Evolutionary conservation across 2,329 filamentous ascomycete species (phyloP), one percentile per base, ranked within the genome.

Genomic region (Trichoderma harzianum): DNA sequence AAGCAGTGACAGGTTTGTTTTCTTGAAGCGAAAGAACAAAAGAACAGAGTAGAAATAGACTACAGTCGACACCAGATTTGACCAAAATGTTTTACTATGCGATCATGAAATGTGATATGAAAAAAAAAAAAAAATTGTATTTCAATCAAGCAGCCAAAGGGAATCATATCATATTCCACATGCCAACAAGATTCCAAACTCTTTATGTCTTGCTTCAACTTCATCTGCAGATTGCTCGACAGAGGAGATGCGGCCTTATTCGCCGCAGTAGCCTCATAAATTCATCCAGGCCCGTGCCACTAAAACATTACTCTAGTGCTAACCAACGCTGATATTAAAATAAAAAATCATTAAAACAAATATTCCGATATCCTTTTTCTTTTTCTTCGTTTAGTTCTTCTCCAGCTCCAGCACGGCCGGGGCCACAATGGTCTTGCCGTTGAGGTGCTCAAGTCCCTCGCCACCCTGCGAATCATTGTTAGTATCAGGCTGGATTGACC

Each of bases 371-470:
- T 2, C 47, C 47, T 11, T 14, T 60, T 51, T 32, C 62, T 32
- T 43, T 26, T 24, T 18, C 11, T 32, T 28, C 18, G 2, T 18
- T 51, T 69, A 34, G 4, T 63, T 70, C 71, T 80, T 81, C 72
- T 86, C 81, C 71, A 82, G 79, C 78, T 88, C 86, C 63, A 90
- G 75, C 28, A 87, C 82, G 53, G 86, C 85, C 14, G 87, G 86
- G 11, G 85, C 85, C n/a, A 79, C 84, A 53, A 91, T 82, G 34
- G 83, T 82, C 77, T 84, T 86, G 73, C 87, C 87, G 72, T 83
- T 85, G 71, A 89, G 80, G 47, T 85, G 82, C 71, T 89, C 87
- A 8, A 92, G 81, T 36, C 89, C 90, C 80, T 92, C 90, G 72
- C 90, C 90, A 72, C 86, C 87, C 88, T 90, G 73, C 74, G 61